Base-by-base conservation (phyloP, 306 rosid genomes). In the Cicer pinnatifidum region DNA sequence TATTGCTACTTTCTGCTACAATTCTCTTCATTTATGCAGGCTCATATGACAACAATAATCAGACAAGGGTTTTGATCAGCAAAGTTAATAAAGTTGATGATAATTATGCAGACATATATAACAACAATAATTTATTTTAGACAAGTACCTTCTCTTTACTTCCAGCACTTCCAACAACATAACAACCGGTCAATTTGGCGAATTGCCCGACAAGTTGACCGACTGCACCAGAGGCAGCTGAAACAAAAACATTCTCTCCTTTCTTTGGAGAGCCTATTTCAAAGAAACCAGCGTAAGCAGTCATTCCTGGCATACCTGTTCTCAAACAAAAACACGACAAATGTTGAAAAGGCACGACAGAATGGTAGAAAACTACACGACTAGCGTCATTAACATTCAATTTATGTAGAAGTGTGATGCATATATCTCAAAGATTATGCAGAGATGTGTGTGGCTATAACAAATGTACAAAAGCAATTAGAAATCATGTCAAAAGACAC, bases 101-200 rank as follows among this genome's bases (percentile, higher is more conserved):
- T 63, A 28, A 23, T 9, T 35, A 70, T 50, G 37, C 41, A 52
- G 33, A 1, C 62, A 71, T 1, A 62, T 16, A 38, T 9, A 67
- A 16, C 12, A 59, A 1, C 1, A 67, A 1, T 10, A 45, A 10
- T 47, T 39, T 23, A 17, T 2, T 9, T 20, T 9, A 28, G 17
- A 69, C 0, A 9, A 46, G 20, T 58, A 84, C 86, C 83, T 83
- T 87, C 2, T 83, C 80, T 59, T 85, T 79, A 23, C 59, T 85
- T 54, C 86, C 83, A 43, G 86, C 83, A 69, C 87, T 81, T 76
- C 91, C 89, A 48, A 87, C 85, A 1, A 75, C 80, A 75, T 75
- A 69, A 23, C 80, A 80, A 44, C 73, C 84, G 0, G 20, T 44
- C 7, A 80, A 43, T 19, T 75, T 80, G 28, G 84, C 84, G 8